phyloP scores from a whole-genome alignment of 1,284 basidiomycete species.

The Rhodotorula sp. region DNA sequence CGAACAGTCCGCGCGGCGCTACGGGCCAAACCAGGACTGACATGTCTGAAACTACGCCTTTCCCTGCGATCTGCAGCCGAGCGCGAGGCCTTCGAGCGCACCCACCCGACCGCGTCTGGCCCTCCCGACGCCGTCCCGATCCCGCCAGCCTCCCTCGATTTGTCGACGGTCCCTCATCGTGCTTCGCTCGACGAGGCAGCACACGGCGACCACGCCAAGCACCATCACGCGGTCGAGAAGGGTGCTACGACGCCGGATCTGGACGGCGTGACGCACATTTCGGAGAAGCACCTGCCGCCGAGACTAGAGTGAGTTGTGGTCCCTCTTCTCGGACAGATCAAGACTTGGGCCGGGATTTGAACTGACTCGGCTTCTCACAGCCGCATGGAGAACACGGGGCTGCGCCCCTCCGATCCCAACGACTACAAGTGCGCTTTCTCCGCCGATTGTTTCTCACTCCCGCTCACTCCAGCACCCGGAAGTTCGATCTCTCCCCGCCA shows the following conservation, averaged over 20 bases:
- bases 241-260: conserved; percentile 16
- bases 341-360: neutral
- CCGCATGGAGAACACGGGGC: conserved; percentile 15
- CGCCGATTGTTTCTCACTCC: neutral
- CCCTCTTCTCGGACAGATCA: neutral
- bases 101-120: conserved; percentile 2
- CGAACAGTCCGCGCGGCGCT: no score
- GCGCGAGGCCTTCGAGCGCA: conserved; percentile 11
- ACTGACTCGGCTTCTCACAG: neutral
- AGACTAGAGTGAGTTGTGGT: neutral
- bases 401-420: conserved; percentile 13
- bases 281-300: conserved; percentile 19
- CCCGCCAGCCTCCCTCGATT: neutral
- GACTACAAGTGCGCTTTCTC: neutral
- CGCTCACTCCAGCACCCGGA: neutral
- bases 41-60: neutral
- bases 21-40: neutral
- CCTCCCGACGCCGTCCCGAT: conserved; percentile 1
- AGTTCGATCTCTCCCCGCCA: neutral
- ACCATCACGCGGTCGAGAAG: neutral
- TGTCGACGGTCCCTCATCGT: conserved; percentile 9
- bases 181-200: conserved; percentile 17
- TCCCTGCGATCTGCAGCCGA: conserved; percentile 8
- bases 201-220: neutral
- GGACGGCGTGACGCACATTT: conserved; percentile 24